A percentile compares a stretch with the other conserved stretches of the same genome.
Evolutionary conservation across 768 basidiomycete genomes (phyloP).

Genomic region (Suillus hirtellus): DNA sequence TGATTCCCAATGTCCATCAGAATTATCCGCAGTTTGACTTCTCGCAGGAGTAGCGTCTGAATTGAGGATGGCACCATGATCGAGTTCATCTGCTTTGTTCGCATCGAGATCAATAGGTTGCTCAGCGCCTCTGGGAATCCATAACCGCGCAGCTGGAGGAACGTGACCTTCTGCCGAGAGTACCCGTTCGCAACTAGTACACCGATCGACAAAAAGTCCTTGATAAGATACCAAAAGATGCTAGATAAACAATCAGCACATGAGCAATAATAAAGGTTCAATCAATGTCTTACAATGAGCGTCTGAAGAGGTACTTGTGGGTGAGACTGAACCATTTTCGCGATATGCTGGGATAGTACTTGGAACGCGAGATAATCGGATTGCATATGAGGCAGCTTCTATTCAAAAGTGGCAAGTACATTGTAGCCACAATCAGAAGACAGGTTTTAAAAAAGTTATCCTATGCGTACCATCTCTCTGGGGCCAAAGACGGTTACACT

Average conservation of each 20-base stretch:
- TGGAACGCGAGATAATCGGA: constrained; percentile 67
- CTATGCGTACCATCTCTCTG: constrained; percentile 58
- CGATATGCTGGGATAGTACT: constrained; percentile 65
- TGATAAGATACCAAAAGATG: constrained; percentile 56
- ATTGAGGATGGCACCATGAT: neutral
- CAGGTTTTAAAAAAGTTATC: constrained; percentile 5
- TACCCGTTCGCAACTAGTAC: constrained; percentile 62
- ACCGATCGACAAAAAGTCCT: constrained; percentile 61
- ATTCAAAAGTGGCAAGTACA: neutral
- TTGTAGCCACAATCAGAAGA: constrained; percentile 10
- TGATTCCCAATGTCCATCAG: constrained; percentile 45
- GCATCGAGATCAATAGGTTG: neutral
- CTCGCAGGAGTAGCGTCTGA: neutral
- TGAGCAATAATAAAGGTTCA: neutral
- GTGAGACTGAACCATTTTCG: constrained; percentile 55
- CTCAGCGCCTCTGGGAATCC: constrained; percentile 34
- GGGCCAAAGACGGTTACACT: constrained; percentile 72
- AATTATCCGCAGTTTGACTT: constrained; percentile 20
- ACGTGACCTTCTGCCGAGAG: constrained; percentile 69
- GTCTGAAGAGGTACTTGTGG: constrained; percentile 53
- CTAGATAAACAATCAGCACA: constrained; percentile 31
- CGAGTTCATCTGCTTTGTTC: neutral
- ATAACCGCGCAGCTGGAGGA: constrained; percentile 67
- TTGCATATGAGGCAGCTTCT: constrained; percentile 71
- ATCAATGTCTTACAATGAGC: constrained; percentile 44